Conservation (phyloP, 805 yeast species). For the Metschnikowia amazonensis region DNA sequence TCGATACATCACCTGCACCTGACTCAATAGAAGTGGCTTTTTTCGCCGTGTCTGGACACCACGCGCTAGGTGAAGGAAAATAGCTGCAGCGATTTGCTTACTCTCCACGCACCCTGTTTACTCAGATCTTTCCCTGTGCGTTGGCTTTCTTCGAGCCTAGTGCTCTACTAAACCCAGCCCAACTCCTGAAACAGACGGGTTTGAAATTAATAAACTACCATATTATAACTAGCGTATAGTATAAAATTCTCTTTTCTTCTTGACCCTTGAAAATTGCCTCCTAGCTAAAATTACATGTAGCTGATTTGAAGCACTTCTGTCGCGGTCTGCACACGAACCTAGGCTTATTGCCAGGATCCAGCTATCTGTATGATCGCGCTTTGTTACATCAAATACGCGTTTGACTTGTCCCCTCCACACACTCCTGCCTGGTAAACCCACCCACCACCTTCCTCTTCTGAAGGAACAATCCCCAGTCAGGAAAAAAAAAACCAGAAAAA, state of each 20-base stretch:
- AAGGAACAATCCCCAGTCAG: no score
- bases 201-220: not conserved
- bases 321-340: not conserved
- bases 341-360: not conserved
- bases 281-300: no score
- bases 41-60: not conserved
- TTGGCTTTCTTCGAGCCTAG: not conserved
- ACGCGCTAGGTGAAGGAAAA: slow-evolving; percentile 1
- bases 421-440: not conserved
- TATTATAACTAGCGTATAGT: not conserved
- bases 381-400: slow-evolving; percentile 4
- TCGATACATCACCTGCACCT: not conserved
- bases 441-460: slow-evolving; percentile 1
- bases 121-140: not conserved
- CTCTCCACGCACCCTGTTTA: not conserved
- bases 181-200: not conserved
- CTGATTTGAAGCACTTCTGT: not conserved
- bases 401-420: not conserved
- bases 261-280: not conserved
- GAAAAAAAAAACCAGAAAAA: no score
- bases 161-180: not conserved
- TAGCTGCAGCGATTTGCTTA: not conserved
- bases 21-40: not conserved
- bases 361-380: slow-evolving; percentile 2
- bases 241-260: not conserved